Evolutionary conservation across 108 stramenopile genomes (phyloP).

Genomic region (Ochromonas danica): DNA sequence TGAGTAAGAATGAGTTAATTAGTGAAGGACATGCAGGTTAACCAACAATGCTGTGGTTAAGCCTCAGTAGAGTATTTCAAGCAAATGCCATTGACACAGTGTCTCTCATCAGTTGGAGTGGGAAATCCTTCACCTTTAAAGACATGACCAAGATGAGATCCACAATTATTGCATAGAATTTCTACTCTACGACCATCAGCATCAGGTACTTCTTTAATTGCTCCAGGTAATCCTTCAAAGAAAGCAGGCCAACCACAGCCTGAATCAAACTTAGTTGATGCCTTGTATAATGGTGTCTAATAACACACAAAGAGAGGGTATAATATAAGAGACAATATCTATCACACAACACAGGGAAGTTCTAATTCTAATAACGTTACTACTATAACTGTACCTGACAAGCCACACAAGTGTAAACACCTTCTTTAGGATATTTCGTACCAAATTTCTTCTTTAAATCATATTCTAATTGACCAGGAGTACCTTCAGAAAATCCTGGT

Average conservation of each 20-base stretch:
- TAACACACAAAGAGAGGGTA: too few relatives aligned
- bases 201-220: conserved; percentile 2
- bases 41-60: too few relatives aligned
- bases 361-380: too few relatives aligned
- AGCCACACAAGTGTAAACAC: conserved; percentile 25
- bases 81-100: conserved; percentile 57
- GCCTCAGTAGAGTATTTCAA: too few relatives aligned
- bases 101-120: conserved; percentile 55
- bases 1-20: too few relatives aligned
- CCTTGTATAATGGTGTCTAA: conserved; percentile 53
- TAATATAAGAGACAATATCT: too few relatives aligned
- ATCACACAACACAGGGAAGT: too few relatives aligned
- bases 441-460: conserved; percentile 8
- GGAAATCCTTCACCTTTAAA: conserved; percentile 54
- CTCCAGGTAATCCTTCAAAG: conserved; percentile 49
- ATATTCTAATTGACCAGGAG: conserved; percentile 24
- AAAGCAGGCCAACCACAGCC: conserved; percentile 60
- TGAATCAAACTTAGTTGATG: conserved; percentile 55
- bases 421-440: conserved; percentile 18
- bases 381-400: too few relatives aligned
- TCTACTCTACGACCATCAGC: conserved; percentile 40
- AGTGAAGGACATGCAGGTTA: too few relatives aligned
- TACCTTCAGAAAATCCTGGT: conserved; percentile 11
- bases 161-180: conserved; percentile 56
- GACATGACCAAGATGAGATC: conserved; percentile 58